Base-by-base conservation (phyloP, 2,329 filamentous ascomycete species). In the Pseudogymnoascus sp. region DNA sequence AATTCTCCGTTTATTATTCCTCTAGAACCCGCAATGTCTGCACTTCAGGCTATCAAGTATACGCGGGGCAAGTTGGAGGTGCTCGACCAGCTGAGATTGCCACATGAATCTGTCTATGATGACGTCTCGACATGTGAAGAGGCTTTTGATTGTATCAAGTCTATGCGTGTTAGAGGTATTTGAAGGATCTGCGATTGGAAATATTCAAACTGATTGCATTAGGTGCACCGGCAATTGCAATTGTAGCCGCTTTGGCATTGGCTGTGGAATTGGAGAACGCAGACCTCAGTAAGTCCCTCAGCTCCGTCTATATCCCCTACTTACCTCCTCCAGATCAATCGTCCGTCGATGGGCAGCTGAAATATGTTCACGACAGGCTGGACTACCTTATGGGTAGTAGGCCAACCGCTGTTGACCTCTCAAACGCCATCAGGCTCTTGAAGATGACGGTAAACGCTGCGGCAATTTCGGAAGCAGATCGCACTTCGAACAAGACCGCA, bases 221-320 rank as follows among this genome's bases (percentile, higher is more conserved):
- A 79, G 89, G 91, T 42, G 94, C 94, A 4, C 94, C 94, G 0
- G 94, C 94, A 53, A 99, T 99, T 74, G 94, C 94, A 50, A 97
- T 99, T 67, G 94, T 99, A n/a, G 94, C 94, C 21, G 90, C 90
- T 18, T 83, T 99, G 35, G 88, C 90, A 1, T 83, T 97, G 37
- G 92, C 92, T 1, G 90, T 96, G 7, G 93, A 97, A 74, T 77
- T 97, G 7, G 79, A 85, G 60, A 82, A 83, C 6, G 81, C 82
- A 64, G 75, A 72, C 59, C 78, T 76, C 69, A 72, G 77, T 78
- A 70, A 64, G 76, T 75, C 6, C 62, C 6, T 60, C 67, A 23
- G 21, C 7, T 28, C 14, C 7, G 8, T 37, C 14, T 42, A 37
- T 21, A 47, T n/a, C 10, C 2, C 23, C 3, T 62, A 33, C 31